Base-by-base conservation (phyloP, 1,284 basidiomycete genomes). In the Polyporus tsugae region DNA sequence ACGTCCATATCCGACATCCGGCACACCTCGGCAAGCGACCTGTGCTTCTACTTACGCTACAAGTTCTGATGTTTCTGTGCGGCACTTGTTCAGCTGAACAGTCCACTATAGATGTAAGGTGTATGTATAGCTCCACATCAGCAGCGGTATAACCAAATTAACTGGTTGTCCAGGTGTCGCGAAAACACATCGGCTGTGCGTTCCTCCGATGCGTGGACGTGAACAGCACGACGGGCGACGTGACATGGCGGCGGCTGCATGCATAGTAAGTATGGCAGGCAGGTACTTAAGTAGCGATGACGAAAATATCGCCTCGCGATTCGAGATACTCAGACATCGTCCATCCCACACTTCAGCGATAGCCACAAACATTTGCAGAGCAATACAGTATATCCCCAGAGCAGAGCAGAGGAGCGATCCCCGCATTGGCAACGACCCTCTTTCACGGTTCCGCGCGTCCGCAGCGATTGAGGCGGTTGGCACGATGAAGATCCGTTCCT, bases 81-180 rank as follows among this genome's bases (percentile, higher is more conserved):
- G 38, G n/a, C 55, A 38, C 35, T 58, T 58, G 55, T 38, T 22
- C n/a, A n/a, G n/a, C 55, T 58, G 55, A 58, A 22, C 55, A n/a
- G 22, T 13, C 55, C 55, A 38, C 55, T 58, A n/a, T n/a, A n/a
- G n/a, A n/a, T n/a, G n/a, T 22, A 6, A 46, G 36, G 55, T 38
- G 35, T n/a, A n/a, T 13, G 55, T 58, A 6, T n/a, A 36, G 35
- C n/a, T 58, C 7, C 10, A 9, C 55, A 22, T 17, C 55, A 19
- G 17, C 6, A 10, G 44, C 44, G 6, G 10, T 55, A 7, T 33
- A 5, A 22, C 19, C 17, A 38, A 5, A 58, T 11, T 36, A n/a
- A 22, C 35, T 22, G 55, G n/a, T 58, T 35, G 36, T 38, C 9
- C 55, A 36, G 29, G n/a, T n/a, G 35, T 57, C 35, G 6, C 15